Conservation (phyloP, 257 asterid species). For the Solanum virginianum region DNA sequence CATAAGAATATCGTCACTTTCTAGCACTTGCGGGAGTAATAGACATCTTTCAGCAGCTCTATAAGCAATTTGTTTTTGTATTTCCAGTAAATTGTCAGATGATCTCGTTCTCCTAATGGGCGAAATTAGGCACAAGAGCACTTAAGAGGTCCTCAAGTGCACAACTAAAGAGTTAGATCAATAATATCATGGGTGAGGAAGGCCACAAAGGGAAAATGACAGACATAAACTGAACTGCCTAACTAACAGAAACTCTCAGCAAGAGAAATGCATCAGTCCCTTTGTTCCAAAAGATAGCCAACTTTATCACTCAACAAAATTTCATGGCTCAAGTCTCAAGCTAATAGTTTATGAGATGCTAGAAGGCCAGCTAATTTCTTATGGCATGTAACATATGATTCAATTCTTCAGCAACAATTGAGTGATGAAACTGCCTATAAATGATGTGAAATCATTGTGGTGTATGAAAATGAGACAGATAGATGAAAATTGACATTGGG, state of each 20-base stretch:
- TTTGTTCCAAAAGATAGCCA: not conserved
- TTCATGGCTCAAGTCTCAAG: not conserved
- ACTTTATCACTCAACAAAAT: not conserved
- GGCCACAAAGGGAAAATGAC: not conserved
- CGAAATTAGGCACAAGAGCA: not conserved
- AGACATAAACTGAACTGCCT: not conserved
- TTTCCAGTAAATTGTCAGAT: not conserved
- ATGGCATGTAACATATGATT: not conserved
- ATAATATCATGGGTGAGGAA: not conserved
- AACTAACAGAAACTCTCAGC: not conserved
- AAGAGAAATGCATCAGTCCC: not conserved
- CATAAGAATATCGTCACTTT: not conserved
- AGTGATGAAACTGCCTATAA: not conserved
- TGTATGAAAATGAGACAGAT: not conserved
- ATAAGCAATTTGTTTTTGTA: not conserved
- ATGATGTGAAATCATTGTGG: not conserved
- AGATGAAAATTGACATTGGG: not conserved
- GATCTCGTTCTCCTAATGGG: not conserved
- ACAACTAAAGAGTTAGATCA: not conserved
- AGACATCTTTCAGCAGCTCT: not conserved
- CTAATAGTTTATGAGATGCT: not conserved
- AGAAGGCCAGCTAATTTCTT: not conserved
- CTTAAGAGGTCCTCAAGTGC: not conserved
- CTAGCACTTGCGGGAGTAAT: not conserved
- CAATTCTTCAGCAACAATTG: not conserved